Conservation (phyloP, 352 stramenopile species). For the Phytophthora nicotianae region DNA sequence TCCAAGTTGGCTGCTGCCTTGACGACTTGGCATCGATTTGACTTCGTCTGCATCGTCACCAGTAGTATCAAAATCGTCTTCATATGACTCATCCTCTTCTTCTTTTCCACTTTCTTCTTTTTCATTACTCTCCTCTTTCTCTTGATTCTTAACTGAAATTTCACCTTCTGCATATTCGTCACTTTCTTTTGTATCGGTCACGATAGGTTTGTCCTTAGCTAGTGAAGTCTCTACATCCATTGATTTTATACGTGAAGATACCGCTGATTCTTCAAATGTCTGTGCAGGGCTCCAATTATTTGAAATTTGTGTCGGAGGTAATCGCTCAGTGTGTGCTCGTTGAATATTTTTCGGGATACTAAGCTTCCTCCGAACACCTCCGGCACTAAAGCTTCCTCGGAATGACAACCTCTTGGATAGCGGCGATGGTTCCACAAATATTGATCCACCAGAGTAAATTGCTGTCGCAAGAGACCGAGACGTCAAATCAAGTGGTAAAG, state of each 20-base stretch:
- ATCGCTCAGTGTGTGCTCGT: conserved; percentile 12
- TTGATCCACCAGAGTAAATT: conserved; percentile 38
- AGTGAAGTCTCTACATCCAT: not conserved
- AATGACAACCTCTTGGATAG: conserved; percentile 43
- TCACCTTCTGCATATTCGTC: not conserved
- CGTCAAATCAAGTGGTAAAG: conserved; percentile 23
- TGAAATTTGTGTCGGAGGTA: conserved; percentile 7
- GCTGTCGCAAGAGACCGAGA: conserved; percentile 30
- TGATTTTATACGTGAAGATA: not conserved
- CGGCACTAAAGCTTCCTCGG: conserved; percentile 38
- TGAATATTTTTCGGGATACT: conserved; percentile 24
- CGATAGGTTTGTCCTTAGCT: not conserved
- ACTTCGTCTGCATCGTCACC: conserved; percentile 14
- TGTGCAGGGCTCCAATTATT: not conserved
- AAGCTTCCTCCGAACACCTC: conserved; percentile 31
- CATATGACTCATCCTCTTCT: conserved; percentile 42
- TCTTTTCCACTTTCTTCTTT: not conserved
- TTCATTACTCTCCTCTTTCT: not conserved
- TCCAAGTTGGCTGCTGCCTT: conserved; percentile 11
- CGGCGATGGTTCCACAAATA: conserved; percentile 59
- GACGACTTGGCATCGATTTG: conserved; percentile 12
- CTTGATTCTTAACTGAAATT: not conserved
- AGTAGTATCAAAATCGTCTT: conserved; percentile 52
- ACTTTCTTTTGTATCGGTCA: not conserved
- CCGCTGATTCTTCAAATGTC: not conserved